A percentile compares a stretch with the other conserved stretches of the same genome.
These are phyloP conservation scores for Turnera subulata DNA, from an alignment of 345 rosid species.

Conservation along the genomic window DNA sequence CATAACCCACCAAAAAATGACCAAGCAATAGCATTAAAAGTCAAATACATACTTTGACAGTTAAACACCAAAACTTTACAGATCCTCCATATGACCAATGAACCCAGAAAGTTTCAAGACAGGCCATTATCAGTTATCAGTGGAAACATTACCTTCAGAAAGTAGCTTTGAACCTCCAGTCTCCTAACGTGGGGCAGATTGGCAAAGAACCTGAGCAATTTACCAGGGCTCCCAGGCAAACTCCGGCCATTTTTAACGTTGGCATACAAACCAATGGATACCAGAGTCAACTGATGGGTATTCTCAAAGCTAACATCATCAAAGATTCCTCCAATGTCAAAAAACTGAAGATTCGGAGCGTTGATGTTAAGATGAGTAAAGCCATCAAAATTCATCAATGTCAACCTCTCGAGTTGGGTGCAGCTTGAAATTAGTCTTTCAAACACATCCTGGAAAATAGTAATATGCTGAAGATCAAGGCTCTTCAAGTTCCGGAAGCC, in stretches of 20 bases:
- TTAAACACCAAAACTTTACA: neutral
- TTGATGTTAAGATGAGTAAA: slow-evolving; percentile 49
- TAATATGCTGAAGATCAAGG: slow-evolving; percentile 68
- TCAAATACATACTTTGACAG: neutral
- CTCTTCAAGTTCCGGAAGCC: slow-evolving; percentile 63
- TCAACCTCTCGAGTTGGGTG: slow-evolving; percentile 54
- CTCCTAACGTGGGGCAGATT: slow-evolving; percentile 61
- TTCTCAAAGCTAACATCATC: slow-evolving; percentile 46
- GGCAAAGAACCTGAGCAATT: slow-evolving; percentile 54
- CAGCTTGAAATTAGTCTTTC: slow-evolving; percentile 50
- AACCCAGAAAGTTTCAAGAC: neutral
- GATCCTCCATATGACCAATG: neutral
- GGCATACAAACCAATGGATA: slow-evolving; percentile 54
- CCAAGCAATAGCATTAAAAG: no score
- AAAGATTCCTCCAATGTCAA: slow-evolving; percentile 54
- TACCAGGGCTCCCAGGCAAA: slow-evolving; percentile 33
- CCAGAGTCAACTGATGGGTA: slow-evolving; percentile 38
- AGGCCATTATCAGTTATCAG: neutral
- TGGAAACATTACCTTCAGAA: slow-evolving; percentile 45
- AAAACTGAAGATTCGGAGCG: slow-evolving; percentile 64
- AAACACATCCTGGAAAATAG: slow-evolving; percentile 51
- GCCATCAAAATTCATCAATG: slow-evolving; percentile 63
- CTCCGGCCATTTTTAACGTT: slow-evolving; percentile 33
- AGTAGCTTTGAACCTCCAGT: slow-evolving; percentile 67
- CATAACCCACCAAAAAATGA: no score